These are phyloP conservation scores for Anaeromyces robustus DNA, from an alignment of 192 early-diverging fungal species.

Conservation along the genomic window DNA sequence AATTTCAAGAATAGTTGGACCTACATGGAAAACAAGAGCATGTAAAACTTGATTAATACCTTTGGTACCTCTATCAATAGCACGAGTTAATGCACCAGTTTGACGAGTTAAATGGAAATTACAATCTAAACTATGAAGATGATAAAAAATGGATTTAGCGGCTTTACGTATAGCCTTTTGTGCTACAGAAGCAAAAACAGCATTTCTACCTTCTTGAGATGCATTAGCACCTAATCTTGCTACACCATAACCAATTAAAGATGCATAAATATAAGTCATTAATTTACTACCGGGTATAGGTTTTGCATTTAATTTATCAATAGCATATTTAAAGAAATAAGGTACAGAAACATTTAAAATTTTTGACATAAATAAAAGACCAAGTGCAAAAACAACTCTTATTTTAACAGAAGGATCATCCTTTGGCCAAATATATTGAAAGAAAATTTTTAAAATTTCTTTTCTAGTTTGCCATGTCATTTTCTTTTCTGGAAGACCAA, in stretches of 20 bases:
- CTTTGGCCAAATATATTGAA: constrained; percentile 82
- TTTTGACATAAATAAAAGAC: constrained; percentile 69
- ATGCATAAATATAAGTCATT: constrained; percentile 4
- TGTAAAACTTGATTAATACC: constrained; percentile 94
- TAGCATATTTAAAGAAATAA: constrained; percentile 81
- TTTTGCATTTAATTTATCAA: constrained; percentile 69
- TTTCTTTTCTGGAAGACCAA: background rate
- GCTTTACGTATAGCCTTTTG: constrained; percentile 84
- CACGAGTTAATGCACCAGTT: constrained; percentile 89
- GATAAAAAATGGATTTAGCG: constrained; percentile 75
- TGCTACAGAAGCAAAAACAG: constrained; percentile 82
- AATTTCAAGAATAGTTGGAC: constrained; percentile 90
- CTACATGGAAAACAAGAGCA: constrained; percentile 86
- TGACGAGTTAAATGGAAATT: constrained; percentile 84
- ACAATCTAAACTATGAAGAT: constrained; percentile 75
- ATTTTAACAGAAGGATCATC: constrained; percentile 65
- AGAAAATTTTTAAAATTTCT: constrained; percentile 53
- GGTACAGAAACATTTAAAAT: constrained; percentile 89
- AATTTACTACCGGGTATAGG: constrained; percentile 27
- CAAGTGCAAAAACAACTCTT: constrained; percentile 70
- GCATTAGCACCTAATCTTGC: constrained; percentile 65
- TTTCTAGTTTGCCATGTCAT: background rate
- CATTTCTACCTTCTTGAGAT: constrained; percentile 83
- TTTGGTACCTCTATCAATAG: constrained; percentile 86
- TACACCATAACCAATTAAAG: constrained; percentile 86